Evolutionary conservation across 1,284 basidiomycete species (phyloP), one percentile per base, ranked within the genome.

Genomic region (Pisolithus thermaeus): DNA sequence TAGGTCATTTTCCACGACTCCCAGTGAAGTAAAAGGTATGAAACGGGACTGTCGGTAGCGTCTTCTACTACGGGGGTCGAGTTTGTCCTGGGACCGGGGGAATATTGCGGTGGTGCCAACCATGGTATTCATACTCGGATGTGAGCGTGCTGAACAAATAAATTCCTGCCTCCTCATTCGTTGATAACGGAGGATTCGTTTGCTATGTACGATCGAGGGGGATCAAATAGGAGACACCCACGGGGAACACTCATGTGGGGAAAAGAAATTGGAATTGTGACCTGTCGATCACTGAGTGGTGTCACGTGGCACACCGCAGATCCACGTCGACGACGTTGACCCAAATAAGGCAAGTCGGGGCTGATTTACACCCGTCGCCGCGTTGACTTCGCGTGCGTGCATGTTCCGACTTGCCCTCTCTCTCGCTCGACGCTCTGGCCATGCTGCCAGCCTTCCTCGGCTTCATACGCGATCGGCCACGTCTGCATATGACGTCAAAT

Each of bases 401-500:
- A 35, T 14, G 32, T 35, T 14, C 11, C 12, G 32, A 30, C 32
- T 12, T 3, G 32, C 12, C 16, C 32, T 35, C 12, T 35, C 32
- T 14, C 5, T 35, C 28, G 42, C 41, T 28, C 44, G 25, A 32
- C 25, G 41, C 25, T 20, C 46, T 27, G 52, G 44, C 32, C 50
- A 35, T 4, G 37, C 22, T 44, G 59, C 23, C 39, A 20, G 12
- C 27, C 30, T 47, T 41, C 41, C 37, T 35, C 36, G 36, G 37
- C 25, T 64, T 20, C 57, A 62, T 38, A 49, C 59, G 25, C 38
- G 48, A 35, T 18, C 49, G 11, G 47, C 42, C 2, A 27, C 44
- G 9, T 1, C 54, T 16, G 47, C 41, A 27, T 67, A 69, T 50
- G 60, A 63, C 49, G 52, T 64, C 36, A 78, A 73, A 55, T 81